phyloP scores from a whole-genome alignment of 768 basidiomycete species.

The Kwoniella botswanensis region DNA sequence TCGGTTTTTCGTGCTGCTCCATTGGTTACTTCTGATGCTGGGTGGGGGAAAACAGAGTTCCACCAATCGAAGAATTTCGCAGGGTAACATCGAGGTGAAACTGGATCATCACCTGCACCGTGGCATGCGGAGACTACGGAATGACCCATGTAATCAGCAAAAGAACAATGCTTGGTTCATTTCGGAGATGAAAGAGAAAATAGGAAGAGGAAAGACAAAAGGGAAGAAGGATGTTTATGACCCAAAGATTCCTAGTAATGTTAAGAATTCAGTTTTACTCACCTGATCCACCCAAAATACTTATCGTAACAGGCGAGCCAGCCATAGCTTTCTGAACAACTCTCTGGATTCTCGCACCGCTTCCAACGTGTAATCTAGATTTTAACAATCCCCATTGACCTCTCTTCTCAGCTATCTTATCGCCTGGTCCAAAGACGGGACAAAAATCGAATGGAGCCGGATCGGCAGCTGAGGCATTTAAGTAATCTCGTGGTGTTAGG shows the following conservation, averaged over 20 bases:
- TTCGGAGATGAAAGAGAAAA: neutral
- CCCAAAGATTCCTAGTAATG: neutral
- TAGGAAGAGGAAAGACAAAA: neutral
- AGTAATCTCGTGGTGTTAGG: conserved; percentile 72
- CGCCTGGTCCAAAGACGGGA: conserved; percentile 81
- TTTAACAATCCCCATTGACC: conserved; percentile 75
- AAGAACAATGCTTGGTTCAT: neutral
- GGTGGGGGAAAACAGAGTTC: conserved; percentile 96
- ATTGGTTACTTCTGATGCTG: conserved; percentile 94
- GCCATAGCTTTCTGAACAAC: conserved; percentile 81
- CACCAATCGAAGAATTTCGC: conserved; percentile 95
- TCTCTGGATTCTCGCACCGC: conserved; percentile 78
- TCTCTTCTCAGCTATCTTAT: conserved; percentile 77
- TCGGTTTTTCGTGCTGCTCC: conserved; percentile 93
- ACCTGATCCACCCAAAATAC: conserved; percentile 89
- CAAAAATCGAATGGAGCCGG: conserved; percentile 84
- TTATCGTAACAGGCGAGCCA: conserved; percentile 86
- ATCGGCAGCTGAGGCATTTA: conserved; percentile 67
- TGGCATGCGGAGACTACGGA: conserved; percentile 84
- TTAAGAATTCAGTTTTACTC: conserved; percentile 47
- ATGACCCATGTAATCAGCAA: conserved; percentile 13
- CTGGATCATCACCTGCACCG: conserved; percentile 88
- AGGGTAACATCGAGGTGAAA: conserved; percentile 85
- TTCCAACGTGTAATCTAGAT: conserved; percentile 77
- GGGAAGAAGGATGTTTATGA: neutral